A percentile compares a stretch with the other conserved stretches of the same genome.
phyloP scores from a whole-genome alignment of 805 yeast genomes.

The Saccharomycopsis schoenii region DNA sequence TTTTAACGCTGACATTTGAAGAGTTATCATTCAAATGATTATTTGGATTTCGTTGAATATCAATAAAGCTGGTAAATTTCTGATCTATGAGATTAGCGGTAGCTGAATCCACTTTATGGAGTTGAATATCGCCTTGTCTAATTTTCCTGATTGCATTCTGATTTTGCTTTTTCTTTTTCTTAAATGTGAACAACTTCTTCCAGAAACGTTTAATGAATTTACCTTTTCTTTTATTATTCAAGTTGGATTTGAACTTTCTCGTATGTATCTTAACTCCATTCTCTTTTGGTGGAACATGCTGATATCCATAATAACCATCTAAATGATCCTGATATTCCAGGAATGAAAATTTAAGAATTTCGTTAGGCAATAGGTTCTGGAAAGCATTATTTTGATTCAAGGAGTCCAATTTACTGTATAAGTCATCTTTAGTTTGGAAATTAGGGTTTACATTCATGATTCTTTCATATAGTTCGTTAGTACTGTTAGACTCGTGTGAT shows the following conservation, averaged over 20 bases:
- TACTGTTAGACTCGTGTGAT: not conserved
- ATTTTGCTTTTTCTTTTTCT: not conserved
- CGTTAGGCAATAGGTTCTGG: not conserved
- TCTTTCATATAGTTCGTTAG: not conserved
- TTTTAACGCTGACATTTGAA: slow-evolving; percentile 13
- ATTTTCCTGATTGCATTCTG: not conserved
- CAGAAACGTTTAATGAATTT: slow-evolving; percentile 4
- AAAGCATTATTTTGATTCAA: not conserved
- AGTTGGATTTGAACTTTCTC: not conserved
- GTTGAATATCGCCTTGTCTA: not conserved
- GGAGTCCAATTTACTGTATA: not conserved
- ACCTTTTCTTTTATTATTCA: not conserved
- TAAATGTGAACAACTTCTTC: slow-evolving; percentile 10
- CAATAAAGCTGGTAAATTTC: not conserved
- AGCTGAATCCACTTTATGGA: not conserved
- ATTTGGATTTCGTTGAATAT: not conserved
- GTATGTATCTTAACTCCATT: not conserved
- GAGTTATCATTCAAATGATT: slow-evolving; percentile 13
- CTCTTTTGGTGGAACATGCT: not conserved
- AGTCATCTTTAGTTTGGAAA: not conserved
- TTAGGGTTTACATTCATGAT: not conserved
- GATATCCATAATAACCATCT: not conserved
- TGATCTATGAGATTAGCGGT: not conserved
- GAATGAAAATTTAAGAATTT: not conserved
- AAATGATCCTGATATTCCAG: not conserved